Evolutionary conservation across 2,329 filamentous ascomycete genomes (phyloP).

Genomic region (Parasarocladium wereldwijsianum): DNA sequence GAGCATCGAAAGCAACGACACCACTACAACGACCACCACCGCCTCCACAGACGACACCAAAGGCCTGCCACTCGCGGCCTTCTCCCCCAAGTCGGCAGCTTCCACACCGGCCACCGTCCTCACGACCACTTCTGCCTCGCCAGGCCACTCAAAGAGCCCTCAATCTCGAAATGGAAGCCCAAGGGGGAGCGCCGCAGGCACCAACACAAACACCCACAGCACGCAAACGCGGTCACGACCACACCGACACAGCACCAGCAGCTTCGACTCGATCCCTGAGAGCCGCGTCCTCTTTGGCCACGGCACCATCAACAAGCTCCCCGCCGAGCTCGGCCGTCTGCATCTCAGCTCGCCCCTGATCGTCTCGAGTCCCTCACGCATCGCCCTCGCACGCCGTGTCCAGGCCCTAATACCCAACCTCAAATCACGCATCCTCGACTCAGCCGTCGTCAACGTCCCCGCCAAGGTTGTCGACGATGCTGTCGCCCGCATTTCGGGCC

Average conservation of each 20-base stretch:
- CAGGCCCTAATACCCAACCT: constrained; percentile 19
- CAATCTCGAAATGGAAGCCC: not conserved
- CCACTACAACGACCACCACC: constrained; percentile 4
- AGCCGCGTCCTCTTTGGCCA: constrained; percentile 20
- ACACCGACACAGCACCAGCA: constrained; percentile 2
- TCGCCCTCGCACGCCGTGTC: constrained; percentile 18
- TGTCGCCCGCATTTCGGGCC: constrained; percentile 16
- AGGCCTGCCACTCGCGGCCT: not conserved
- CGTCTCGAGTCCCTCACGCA: constrained; percentile 22
- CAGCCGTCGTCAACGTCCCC: constrained; percentile 15
- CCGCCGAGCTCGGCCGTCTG: constrained; percentile 18
- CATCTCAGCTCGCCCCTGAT: constrained; percentile 19
- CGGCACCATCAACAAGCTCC: constrained; percentile 16
- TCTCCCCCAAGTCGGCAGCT: not conserved
- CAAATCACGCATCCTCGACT: constrained; percentile 17
- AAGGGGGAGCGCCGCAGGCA: not conserved
- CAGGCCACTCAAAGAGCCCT: not conserved
- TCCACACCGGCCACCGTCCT: constrained; percentile 1
- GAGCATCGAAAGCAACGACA: not conserved
- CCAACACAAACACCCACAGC: not conserved
- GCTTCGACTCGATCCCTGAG: constrained; percentile 3
- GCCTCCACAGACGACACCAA: not conserved
- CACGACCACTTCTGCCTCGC: not conserved
- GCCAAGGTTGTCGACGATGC: constrained; percentile 14
- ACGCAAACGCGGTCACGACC: constrained; percentile 1